phyloP scores from a whole-genome alignment of 345 rosid species.

The Garcia nutans region DNA sequence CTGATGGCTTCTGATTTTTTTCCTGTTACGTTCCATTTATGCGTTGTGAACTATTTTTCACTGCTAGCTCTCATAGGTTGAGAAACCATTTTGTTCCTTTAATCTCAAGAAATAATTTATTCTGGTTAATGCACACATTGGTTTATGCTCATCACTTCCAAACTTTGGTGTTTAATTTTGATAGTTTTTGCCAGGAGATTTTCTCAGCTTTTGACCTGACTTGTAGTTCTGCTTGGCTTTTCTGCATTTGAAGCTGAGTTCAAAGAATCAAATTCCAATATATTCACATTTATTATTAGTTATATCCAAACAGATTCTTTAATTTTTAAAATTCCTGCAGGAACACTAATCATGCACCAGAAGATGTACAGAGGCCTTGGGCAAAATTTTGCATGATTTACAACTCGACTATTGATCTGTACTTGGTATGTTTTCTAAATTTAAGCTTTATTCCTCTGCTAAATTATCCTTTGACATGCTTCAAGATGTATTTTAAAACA shows the following conservation, averaged over 20 bases:
- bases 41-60: too few relatives aligned
- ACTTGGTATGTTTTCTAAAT: not conserved
- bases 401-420: slow-evolving; percentile 26
- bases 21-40: too few relatives aligned
- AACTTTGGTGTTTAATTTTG: slow-evolving; percentile 32
- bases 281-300: not conserved
- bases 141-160: slow-evolving; percentile 42
- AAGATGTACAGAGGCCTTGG: slow-evolving; percentile 22
- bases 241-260: not conserved
- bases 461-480: not conserved
- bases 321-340: not conserved
- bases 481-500: not conserved
- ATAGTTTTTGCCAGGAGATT: not conserved
- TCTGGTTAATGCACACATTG: slow-evolving; percentile 20
- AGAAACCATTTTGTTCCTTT: not conserved
- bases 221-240: not conserved
- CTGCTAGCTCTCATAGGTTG: not conserved
- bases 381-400: slow-evolving; percentile 16
- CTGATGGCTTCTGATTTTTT: not conserved
- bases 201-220: not conserved
- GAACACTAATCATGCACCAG: slow-evolving; percentile 22
- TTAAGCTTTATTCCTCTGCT: not conserved
- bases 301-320: not conserved
- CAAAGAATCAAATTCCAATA: too few relatives aligned
- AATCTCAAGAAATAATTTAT: not conserved